Evolutionary conservation across 2,329 filamentous ascomycete genomes (phyloP).

Genomic region (Septoria linicola): DNA sequence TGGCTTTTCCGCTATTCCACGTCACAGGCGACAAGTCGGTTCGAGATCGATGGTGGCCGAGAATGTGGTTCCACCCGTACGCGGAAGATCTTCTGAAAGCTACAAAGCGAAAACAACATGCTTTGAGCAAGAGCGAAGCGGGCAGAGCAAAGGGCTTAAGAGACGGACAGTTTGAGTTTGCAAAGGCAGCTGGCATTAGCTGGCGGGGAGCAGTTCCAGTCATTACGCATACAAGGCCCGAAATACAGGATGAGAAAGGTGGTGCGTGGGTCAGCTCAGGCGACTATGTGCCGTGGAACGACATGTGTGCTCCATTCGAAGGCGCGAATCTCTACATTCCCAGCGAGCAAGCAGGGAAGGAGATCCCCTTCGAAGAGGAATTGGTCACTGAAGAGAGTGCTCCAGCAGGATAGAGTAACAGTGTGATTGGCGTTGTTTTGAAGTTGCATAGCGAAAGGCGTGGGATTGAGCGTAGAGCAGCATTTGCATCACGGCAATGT

Average conservation of each 20-base stretch:
- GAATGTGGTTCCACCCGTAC: slow-evolving; percentile 30
- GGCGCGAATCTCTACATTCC: slow-evolving; percentile 18
- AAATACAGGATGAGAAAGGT: slow-evolving; percentile 20
- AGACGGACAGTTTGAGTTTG: slow-evolving; percentile 10
- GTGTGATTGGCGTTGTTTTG: neutral
- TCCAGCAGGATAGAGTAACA: neutral
- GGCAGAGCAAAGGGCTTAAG: neutral
- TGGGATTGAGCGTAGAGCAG: slow-evolving; percentile 6
- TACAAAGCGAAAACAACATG: slow-evolving; percentile 15
- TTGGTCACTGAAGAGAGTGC: neutral
- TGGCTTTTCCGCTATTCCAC: slow-evolving; percentile 26
- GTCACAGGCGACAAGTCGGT: slow-evolving; percentile 27
- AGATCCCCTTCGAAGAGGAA: slow-evolving; percentile 6
- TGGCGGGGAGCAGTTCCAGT: slow-evolving; percentile 22
- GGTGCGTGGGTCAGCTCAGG: slow-evolving; percentile 26
- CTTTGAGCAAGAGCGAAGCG: slow-evolving; percentile 7
- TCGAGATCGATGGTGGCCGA: slow-evolving; percentile 27
- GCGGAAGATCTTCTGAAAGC: slow-evolving; percentile 20
- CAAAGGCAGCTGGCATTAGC: slow-evolving; percentile 11
- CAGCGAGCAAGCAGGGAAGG: slow-evolving; percentile 10
- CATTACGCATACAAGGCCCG: slow-evolving; percentile 6
- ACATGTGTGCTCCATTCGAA: slow-evolving; percentile 23
- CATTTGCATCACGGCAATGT: slow-evolving; percentile 1
- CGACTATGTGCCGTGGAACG: slow-evolving; percentile 22
- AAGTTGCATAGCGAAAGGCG: slow-evolving; percentile 13